Base-by-base conservation (phyloP, 2,329 filamentous ascomycete genomes). In the Mollisia scopiformis region DNA sequence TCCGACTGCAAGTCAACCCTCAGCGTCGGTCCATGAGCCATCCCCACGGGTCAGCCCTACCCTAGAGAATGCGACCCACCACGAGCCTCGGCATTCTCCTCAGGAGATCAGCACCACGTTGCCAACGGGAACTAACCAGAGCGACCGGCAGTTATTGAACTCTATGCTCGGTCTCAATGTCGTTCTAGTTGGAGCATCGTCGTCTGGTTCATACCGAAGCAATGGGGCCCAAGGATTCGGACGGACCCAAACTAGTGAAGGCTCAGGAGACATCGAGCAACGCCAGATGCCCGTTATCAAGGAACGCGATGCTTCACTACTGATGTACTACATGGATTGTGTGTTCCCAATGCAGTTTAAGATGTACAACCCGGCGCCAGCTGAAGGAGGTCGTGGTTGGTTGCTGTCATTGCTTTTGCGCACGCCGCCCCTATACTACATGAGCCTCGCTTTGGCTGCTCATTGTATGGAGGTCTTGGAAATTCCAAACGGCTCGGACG, bases 301-400 rank as follows among this genome's bases (percentile, higher is more conserved):
- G 43, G 43, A 47, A 28, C 43, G 43, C 10, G 63, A 70, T 27
- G 49, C 59, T 11, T 56, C 66, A 64, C 77, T 81, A 47, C 73
- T 83, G 58, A 84, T 85, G 80, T 78, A 84, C 60, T 88, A 87
- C 68, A 76, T 88, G 43, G 85, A 88, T 71, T 81, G 84, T 62
- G 78, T 87, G 16, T 83, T 88, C 62, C 85, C 86, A 0, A 84
- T 86, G 64, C 75, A 88, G 1, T 88, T 85, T 66, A 85, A 84
- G 2, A 85, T 87, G 69, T 88, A 88, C 71, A 79, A 78, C 1
- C 85, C 86, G 1, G 76, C 77, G 1, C 68, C 85, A 11, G 75
- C 82, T 2, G 76, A 82, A 52, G 81, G 83, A 21, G 86, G 85
- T 8, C 80, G 83, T 35, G 81, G 83, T 19, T 88, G 86, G 86